Evolutionary conservation across 371 early-diverging fungal genomes (phyloP), one percentile per base, ranked within the genome.

Genomic region (Mucor piriformis): DNA sequence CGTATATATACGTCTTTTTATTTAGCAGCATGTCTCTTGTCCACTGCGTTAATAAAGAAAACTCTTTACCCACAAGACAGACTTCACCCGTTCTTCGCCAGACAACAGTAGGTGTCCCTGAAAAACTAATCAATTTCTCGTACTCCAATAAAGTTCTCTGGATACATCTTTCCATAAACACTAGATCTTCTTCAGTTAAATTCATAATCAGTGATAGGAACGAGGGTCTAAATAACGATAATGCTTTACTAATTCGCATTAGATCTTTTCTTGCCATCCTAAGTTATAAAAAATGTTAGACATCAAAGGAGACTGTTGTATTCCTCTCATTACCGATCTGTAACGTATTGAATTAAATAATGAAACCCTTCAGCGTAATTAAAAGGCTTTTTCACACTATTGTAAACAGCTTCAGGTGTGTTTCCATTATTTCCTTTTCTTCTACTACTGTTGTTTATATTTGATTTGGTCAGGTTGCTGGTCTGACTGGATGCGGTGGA

Each of bases 71-170:
- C 0, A 95, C 94, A 32, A 95, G 66, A 2, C 90, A 91, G 23
- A 96, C 91, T 73, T 95, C 95, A 40, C 96, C 96, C 0, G 95
- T 92, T 18, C 95, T 82, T 54, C 96, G 87, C 95, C 96, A 96
- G 25, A 95, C 92, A 10, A 92, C 95, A 0, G 94, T 93, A 2
- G 96, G 96, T 34, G 96, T 95, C 24, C 95, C 96, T 15, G 94
- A 92, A 57, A 89, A 92, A 5, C 88, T 86, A 44, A 95, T 92
- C 34, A 78, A 34, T 50, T 78, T 78, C 47, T 78, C 78, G 33
- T 78, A 78, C 53, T 78, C 78, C 60, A 93, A 70, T 64, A 94
- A 68, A 5, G 94, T 94, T 32, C 96, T 79, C 67, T 94, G 95
- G 56, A 96, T 90, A 66, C 94, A 92, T 67, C 92, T 89, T 72